Base-by-base conservation (phyloP, 495 filamentous ascomycete genomes). In the Penicillium pancosmium region DNA sequence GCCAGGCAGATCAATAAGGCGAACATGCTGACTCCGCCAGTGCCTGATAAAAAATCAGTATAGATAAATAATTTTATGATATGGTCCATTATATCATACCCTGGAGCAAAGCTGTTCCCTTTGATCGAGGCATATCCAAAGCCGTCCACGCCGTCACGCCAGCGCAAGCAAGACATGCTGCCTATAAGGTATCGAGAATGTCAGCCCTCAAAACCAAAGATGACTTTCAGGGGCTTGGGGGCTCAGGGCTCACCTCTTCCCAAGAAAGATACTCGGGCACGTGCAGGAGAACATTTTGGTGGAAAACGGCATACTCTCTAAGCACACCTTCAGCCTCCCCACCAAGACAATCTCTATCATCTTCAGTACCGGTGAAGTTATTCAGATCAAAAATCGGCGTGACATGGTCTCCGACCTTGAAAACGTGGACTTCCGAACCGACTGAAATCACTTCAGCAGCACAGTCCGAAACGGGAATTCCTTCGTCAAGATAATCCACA, bases 391-490 rank as follows among this genome's bases (percentile, higher is more conserved):
- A 44, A 7, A 44, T 16, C 16, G 41, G 6, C 4, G n/a, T n/a
- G 8, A 75, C 76, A 10, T 55, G 63, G 59, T 76, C 73, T 4
- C 73, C 75, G 25, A 66, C 54, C n/a, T 44, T 23, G 44, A 74
- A 72, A 15, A 59, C 48, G 11, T 57, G 57, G 5, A 77, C 75
- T 10, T 48, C 54, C 13, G 51, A 46, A 21, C 54, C 68, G 27
- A 67, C 44, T 1, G 56, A 53, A 10, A 65, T 60, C 12, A 71
- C 65, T 40, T 60, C 57, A 15, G 27, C 68, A 8, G 66, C 68
- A 41, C 58, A 59, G 52, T 69, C 68, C 8, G 70, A 74, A 1
- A 21, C 27, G 0, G 69, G 56, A 35, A 77, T 65, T 15, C 68
- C 67, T 8, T 54, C 2, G 1, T 67, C 59, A 5, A 55, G 31